These are phyloP conservation scores for Wilhelminamyces savonicus DNA, from an alignment of 805 yeast species.

Conservation along the genomic window DNA sequence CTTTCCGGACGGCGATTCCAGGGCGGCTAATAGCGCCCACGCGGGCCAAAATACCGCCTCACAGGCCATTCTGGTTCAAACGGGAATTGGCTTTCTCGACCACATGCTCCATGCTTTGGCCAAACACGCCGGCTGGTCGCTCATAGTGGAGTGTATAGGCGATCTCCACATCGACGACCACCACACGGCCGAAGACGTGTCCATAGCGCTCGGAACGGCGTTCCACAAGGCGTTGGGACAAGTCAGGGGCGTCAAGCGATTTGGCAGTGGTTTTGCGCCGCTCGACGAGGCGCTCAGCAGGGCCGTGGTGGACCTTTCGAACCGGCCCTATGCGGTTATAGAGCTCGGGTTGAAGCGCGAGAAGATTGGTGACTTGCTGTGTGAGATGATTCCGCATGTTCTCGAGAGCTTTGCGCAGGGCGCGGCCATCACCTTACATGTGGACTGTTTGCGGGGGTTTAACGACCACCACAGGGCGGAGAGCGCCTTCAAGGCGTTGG, in stretches of 20 bases:
- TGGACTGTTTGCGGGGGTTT: constrained; percentile 87
- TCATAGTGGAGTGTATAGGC: constrained; percentile 84
- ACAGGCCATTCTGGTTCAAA: constrained; percentile 73
- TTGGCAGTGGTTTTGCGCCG: constrained; percentile 87
- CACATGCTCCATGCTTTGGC: constrained; percentile 98
- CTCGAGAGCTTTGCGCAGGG: constrained; percentile 90
- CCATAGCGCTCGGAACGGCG: constrained; percentile 84
- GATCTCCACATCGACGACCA: constrained; percentile 96
- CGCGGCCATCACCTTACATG: constrained; percentile 87
- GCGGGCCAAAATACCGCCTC: constrained; percentile 66
- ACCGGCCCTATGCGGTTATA: constrained; percentile 86
- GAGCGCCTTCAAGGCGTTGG: constrained; percentile 93
- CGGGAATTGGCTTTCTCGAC: constrained; percentile 93
- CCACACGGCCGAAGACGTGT: constrained; percentile 94
- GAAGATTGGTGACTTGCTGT: constrained; percentile 82
- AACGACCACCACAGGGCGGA: constrained; percentile 97
- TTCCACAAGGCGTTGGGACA: constrained; percentile 87
- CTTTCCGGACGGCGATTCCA: constrained; percentile 30
- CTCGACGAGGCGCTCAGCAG: constrained; percentile 92
- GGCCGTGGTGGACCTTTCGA: constrained; percentile 93
- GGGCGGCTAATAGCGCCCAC: constrained; percentile 20
- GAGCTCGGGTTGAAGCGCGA: constrained; percentile 90
- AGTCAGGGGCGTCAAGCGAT: constrained; percentile 85
- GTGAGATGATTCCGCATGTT: constrained; percentile 98
- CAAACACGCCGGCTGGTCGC: constrained; percentile 94